phyloP scores from a whole-genome alignment of 2,329 filamentous ascomycete species.

The Chaetomium sp. region DNA sequence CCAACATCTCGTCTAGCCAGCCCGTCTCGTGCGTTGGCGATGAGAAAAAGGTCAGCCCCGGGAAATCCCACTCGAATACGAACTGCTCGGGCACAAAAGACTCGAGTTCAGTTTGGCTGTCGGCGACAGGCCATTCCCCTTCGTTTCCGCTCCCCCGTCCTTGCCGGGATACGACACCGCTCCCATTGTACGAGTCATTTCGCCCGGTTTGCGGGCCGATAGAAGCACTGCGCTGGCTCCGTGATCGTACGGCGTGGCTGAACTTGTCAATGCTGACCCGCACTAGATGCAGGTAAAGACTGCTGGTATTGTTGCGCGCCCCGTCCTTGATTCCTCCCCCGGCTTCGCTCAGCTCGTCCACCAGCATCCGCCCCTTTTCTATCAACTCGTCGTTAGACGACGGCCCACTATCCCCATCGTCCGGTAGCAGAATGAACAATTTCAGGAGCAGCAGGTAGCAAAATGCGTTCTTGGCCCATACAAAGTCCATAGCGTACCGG shows the following conservation, averaged over 20 bases:
- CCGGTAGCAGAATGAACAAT: constrained; percentile 7
- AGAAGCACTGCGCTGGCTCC: too few species aligned
- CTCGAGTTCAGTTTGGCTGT: constrained; percentile 4
- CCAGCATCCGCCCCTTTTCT: constrained; percentile 1
- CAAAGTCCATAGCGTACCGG: constrained; percentile 18
- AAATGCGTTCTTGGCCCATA: constrained; percentile 16
- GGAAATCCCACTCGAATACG: constrained; percentile 16
- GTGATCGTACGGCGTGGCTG: neutral
- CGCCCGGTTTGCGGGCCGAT: too few species aligned
- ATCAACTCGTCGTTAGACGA: constrained; percentile 5
- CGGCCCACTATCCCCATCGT: too few species aligned
- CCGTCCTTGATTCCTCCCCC: neutral
- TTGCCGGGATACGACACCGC: too few species aligned
- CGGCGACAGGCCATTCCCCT: neutral
- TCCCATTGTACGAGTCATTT: too few species aligned
- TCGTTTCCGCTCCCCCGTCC: neutral
- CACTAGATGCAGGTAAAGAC: constrained; percentile 7
- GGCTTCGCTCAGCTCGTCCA: constrained; percentile 10
- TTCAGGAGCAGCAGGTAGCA: constrained; percentile 15
- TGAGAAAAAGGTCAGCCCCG: constrained; percentile 10
- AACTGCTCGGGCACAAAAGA: constrained; percentile 17
- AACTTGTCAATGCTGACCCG: constrained; percentile 18
- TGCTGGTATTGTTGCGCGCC: constrained; percentile 4
- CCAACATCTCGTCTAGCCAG: constrained; percentile 11
- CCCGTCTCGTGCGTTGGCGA: constrained; percentile 12